Percentiles rank a stretch among this genome's conserved stretches.
Evolutionary conservation across 306 rosid species (phyloP).

Genomic region (Oemleria cerasiformis): DNA sequence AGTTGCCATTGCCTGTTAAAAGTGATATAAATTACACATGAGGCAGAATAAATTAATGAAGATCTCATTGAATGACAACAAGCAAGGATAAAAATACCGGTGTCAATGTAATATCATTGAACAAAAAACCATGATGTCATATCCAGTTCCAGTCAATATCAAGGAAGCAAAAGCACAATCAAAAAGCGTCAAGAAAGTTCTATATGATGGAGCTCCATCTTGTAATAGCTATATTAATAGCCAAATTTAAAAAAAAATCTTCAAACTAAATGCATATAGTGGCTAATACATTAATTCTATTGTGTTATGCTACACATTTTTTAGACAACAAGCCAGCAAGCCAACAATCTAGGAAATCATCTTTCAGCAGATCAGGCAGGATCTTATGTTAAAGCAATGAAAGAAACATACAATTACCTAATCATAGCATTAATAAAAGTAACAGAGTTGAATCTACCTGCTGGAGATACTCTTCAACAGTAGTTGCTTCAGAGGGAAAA

Average conservation of each 20-base stretch:
- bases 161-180: background rate
- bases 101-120: background rate
- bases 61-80: background rate
- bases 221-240: background rate
- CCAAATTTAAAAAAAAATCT: background rate
- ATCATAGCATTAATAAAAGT: slow-evolving; percentile 9
- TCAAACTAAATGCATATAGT: background rate
- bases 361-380: slow-evolving; percentile 7
- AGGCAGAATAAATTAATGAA: background rate
- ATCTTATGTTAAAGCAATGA: background rate
- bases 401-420: background rate
- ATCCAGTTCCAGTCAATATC: background rate
- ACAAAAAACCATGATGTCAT: background rate
- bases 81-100: background rate
- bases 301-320: background rate
- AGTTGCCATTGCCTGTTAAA: background rate
- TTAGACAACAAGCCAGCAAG: background rate
- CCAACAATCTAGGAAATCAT: background rate
- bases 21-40: background rate
- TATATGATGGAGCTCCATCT: background rate
- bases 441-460: slow-evolving; percentile 56
- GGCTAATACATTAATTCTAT: background rate
- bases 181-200: background rate
- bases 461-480: slow-evolving; percentile 95
- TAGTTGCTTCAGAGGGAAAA: slow-evolving; percentile 96